These are phyloP conservation scores for Wickerhamiella occidentalis DNA, from an alignment of 805 yeast genomes.

Conservation along the genomic window DNA sequence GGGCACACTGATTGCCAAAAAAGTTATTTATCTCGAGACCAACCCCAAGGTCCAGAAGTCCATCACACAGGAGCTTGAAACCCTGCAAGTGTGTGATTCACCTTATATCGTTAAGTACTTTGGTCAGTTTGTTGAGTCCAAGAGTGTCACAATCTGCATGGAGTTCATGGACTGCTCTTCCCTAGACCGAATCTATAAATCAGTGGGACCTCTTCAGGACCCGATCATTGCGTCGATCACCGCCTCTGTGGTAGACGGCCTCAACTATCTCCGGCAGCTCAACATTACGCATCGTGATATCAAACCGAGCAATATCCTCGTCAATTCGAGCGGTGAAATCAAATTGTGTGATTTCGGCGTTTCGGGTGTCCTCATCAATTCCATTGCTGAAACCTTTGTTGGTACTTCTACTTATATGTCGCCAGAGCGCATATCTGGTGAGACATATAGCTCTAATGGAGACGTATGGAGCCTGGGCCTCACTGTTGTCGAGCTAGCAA, in stretches of 20 bases:
- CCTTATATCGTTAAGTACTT: slow-evolving; percentile 79
- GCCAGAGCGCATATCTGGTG: slow-evolving; percentile 95
- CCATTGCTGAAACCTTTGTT: slow-evolving; percentile 94
- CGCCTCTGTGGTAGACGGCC: slow-evolving; percentile 64
- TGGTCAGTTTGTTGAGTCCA: slow-evolving; percentile 66
- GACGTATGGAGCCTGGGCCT: slow-evolving; percentile 97
- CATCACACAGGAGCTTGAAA: slow-evolving; percentile 75
- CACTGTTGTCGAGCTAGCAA: slow-evolving; percentile 76
- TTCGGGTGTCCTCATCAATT: slow-evolving; percentile 77
- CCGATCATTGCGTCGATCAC: slow-evolving; percentile 61
- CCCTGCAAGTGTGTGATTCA: slow-evolving; percentile 74
- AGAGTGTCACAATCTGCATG: slow-evolving; percentile 81
- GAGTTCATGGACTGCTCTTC: slow-evolving; percentile 95
- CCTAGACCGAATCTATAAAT: slow-evolving; percentile 59
- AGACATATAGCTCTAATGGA: slow-evolving; percentile 82
- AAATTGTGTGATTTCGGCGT: slow-evolving; percentile 97
- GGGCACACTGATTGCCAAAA: slow-evolving; percentile 80
- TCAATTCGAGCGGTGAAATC: slow-evolving; percentile 75
- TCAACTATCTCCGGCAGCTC: slow-evolving; percentile 64
- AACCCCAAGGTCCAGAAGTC: slow-evolving; percentile 69
- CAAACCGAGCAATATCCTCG: slow-evolving; percentile 85
- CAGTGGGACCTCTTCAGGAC: slow-evolving; percentile 54
- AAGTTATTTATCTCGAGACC: slow-evolving; percentile 74
- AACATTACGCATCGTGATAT: slow-evolving; percentile 94
- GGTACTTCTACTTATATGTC: slow-evolving; percentile 98